Evolutionary conservation across 2,329 filamentous ascomycete genomes (phyloP), one percentile per base, ranked within the genome.

Genomic region (Aspergillus chevalieri): DNA sequence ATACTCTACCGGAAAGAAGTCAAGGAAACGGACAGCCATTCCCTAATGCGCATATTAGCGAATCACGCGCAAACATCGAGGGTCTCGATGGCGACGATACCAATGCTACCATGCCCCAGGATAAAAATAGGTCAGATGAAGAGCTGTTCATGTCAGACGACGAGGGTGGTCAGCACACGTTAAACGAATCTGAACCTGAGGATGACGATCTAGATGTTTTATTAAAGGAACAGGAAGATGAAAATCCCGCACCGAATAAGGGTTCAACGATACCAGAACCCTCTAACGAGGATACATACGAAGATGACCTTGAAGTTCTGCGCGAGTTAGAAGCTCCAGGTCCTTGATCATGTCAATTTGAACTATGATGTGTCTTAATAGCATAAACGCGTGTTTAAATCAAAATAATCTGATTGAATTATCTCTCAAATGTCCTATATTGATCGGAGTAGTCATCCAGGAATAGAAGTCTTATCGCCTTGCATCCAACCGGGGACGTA

Each of bases 271-370:
- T 39, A 30, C 44, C 48, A 17, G 47, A 47, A 15, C 33, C 42
- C 43, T 19, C 12, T 34, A 12, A 30, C 22, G 57, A 65, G 4
- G 64, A 76, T 33, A 66, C 73, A 21, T 83, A 80, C 63, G 78
- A 75, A 1, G 83, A 84, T 47, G 83, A 86, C 12, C 81, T 86
- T 66, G 84, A 82, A 52, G 83, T 79, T 1, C 84, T 89, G 81
- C 81, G 64, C 44, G 62, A 61, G 24, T 43, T 65, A 19, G 62
- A 58, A 6, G 49, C 63, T 45, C 60, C 51, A 44, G 53, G 41
- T 39, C n/a, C 17, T 26, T 39, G 26, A 44, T 12, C 19, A 17
- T n/a, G n/a, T 15, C n/a, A 15, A 7, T 17, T 36, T 36, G 5
- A 30, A 5, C 21, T 22, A 22, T 10, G 24, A 10, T 30, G 26